Evolutionary conservation across 768 basidiomycete genomes (phyloP), one percentile per base, ranked within the genome.

Genomic region (Tricholoma hemisulphureum): DNA sequence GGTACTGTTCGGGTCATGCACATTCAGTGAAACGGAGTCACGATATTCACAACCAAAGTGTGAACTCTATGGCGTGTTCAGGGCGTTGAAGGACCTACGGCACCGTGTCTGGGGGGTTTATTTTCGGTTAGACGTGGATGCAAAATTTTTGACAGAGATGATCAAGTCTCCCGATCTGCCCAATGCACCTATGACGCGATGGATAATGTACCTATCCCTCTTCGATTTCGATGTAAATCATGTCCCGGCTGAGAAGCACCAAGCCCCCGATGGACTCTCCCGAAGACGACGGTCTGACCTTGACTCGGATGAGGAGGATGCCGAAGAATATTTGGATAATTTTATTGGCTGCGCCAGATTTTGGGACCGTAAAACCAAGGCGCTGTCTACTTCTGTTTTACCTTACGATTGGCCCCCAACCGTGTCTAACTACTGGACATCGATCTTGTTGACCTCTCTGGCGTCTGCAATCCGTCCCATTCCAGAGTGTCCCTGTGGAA

Each of bases 201-300:
- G 77, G 77, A 69, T 79, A 2, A 34, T 62, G 5, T 73, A 67
- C 32, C 71, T 78, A 4, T 56, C 64, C 0, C 53, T 75, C 0
- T 79, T 77, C 55, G 61, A 75, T 39, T 78, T 79, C 52, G 61
- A 63, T 18, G 57, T 77, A 2, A 51, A 65, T 2, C 75, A 79
- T 54, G 68, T 78, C 0, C 75, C 74, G 0, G 73, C 69, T 0
- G 58, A 66, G 0, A 53, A 57, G 11, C 70, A 73, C 55, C 39
- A 45, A 26, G 74, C 64, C 1, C 69, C 72, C 2, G 79, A 79
- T 61, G 75, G 65, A 0, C 50, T 80, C 2, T 79, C 77, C 1
- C 2, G 69, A 51, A 4, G 69, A 21, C 48, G 31, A 6, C 13
- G 18, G 2, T 18, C 60, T 1, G 18, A n/a, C 0, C 55, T 60